A percentile compares a stretch with the other conserved stretches of the same genome.
Conservation (phyloP, 1,284 basidiomycete genomes). For the Apiotrichum veenhuisii region DNA sequence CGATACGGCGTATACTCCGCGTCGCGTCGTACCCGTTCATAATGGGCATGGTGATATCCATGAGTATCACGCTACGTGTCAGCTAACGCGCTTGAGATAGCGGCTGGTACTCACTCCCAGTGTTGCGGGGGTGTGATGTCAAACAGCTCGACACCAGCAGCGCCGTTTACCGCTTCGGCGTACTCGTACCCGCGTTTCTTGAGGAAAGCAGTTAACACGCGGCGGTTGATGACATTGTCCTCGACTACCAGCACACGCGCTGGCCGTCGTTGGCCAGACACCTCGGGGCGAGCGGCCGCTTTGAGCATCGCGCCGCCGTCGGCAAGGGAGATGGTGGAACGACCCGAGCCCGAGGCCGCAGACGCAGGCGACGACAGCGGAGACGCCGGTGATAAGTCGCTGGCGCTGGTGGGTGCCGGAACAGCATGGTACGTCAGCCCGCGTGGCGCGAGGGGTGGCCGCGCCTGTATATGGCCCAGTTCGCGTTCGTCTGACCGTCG, state of each 20-base stretch:
- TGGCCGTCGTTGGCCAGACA: slow-evolving; percentile 33
- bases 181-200: slow-evolving; percentile 65
- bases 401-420: neutral
- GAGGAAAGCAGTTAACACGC: slow-evolving; percentile 70
- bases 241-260: slow-evolving; percentile 74
- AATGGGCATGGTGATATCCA: slow-evolving; percentile 90
- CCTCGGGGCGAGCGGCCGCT: slow-evolving; percentile 30
- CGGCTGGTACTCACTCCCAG: slow-evolving; percentile 59
- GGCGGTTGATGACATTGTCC: slow-evolving; percentile 62
- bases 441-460: slow-evolving; percentile 41
- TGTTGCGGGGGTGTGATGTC: slow-evolving; percentile 58
- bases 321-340: slow-evolving; percentile 51
- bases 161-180: slow-evolving; percentile 75
- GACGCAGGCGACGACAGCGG: slow-evolving; percentile 34
- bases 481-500: slow-evolving; percentile 46
- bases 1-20: slow-evolving; percentile 72
- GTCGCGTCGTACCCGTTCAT: slow-evolving; percentile 86
- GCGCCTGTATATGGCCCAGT: slow-evolving; percentile 8
- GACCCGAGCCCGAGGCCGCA: slow-evolving; percentile 39
- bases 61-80: slow-evolving; percentile 64
- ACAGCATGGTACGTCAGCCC: slow-evolving; percentile 41
- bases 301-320: slow-evolving; percentile 54
- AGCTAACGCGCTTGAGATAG: neutral
- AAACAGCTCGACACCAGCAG: slow-evolving; percentile 76
- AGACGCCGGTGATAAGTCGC: neutral